Conservation (phyloP, 2,329 filamentous ascomycete genomes). For the Fusarium luffae region DNA sequence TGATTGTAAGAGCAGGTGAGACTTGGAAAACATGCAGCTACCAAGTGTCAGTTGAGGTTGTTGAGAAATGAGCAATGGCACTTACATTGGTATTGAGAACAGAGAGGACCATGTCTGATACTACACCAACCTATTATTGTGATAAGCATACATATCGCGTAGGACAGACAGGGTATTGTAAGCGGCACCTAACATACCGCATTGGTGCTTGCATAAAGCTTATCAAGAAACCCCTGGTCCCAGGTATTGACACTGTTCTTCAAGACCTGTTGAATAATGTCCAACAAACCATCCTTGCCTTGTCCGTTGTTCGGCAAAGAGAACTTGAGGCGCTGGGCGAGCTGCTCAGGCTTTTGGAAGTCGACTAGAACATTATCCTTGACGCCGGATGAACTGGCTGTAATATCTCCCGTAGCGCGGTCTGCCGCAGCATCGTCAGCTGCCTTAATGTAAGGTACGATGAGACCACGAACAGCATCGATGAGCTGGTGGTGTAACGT, state of each 20-base stretch:
- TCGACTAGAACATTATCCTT: slow-evolving; percentile 72
- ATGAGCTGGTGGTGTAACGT: slow-evolving; percentile 66
- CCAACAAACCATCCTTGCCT: slow-evolving; percentile 79
- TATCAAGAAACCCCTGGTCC: slow-evolving; percentile 96
- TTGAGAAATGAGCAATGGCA: slow-evolving; percentile 5
- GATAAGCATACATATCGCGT: slow-evolving; percentile 8
- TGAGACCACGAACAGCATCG: slow-evolving; percentile 71
- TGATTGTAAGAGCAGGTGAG: slow-evolving; percentile 85
- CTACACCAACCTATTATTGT: slow-evolving; percentile 75
- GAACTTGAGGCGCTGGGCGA: slow-evolving; percentile 66
- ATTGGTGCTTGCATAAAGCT: slow-evolving; percentile 91
- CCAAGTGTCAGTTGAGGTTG: slow-evolving; percentile 9
- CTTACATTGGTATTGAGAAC: slow-evolving; percentile 89
- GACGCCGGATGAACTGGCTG: slow-evolving; percentile 53
- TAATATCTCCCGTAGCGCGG: slow-evolving; percentile 62
- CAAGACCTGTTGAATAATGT: slow-evolving; percentile 76
- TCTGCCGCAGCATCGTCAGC: slow-evolving; percentile 71
- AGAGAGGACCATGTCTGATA: slow-evolving; percentile 85
- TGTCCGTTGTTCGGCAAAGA: slow-evolving; percentile 67
- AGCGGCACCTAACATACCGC: slow-evolving; percentile 67
- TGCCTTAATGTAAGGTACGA: slow-evolving; percentile 76
- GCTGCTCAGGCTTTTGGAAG: slow-evolving; percentile 66
- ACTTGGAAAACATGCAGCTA: slow-evolving; percentile 86
- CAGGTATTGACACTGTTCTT: slow-evolving; percentile 97
- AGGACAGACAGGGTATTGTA: neutral